A percentile compares a stretch with the other conserved stretches of the same genome.
These are phyloP conservation scores for Lentinula sp. DNA, from an alignment of 768 basidiomycete species.

Conservation along the genomic window DNA sequence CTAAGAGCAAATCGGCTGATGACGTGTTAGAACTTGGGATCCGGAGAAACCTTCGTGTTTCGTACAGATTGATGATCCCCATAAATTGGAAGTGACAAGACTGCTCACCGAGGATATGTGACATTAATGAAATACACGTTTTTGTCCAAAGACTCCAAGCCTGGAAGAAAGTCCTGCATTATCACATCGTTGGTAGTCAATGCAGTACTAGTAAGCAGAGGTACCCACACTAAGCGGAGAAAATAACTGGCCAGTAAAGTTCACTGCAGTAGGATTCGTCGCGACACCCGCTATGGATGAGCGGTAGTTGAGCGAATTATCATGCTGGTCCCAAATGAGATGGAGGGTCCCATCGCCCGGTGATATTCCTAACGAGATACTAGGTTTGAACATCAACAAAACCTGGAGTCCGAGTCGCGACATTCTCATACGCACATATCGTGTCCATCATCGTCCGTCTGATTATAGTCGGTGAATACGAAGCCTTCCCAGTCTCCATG, in stretches of 20 bases:
- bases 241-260: slow-evolving; percentile 21
- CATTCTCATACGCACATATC: slow-evolving; percentile 16
- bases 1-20: slow-evolving; percentile 23
- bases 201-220: background rate
- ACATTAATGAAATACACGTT: slow-evolving; percentile 25
- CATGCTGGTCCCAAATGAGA: slow-evolving; percentile 29
- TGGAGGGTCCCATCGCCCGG: slow-evolving; percentile 28
- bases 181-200: background rate
- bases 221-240: slow-evolving; percentile 14
- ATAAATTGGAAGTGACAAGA: slow-evolving; percentile 6
- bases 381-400: slow-evolving; percentile 7
- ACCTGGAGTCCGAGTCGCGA: background rate
- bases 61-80: background rate
- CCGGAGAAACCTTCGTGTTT: background rate
- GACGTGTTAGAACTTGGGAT: background rate
- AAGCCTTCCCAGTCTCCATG: slow-evolving; percentile 21
- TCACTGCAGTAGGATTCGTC: slow-evolving; percentile 15
- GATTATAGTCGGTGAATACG: slow-evolving; percentile 25
- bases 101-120: slow-evolving; percentile 27
- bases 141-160: slow-evolving; percentile 22
- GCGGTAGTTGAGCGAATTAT: slow-evolving; percentile 27
- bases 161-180: slow-evolving; percentile 24
- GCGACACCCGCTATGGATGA: slow-evolving; percentile 22
- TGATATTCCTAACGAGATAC: slow-evolving; percentile 29
- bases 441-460: slow-evolving; percentile 30